Evolutionary conservation across 2,329 filamentous ascomycete species (phyloP).

Genomic region (Aspergillus vadensis): DNA sequence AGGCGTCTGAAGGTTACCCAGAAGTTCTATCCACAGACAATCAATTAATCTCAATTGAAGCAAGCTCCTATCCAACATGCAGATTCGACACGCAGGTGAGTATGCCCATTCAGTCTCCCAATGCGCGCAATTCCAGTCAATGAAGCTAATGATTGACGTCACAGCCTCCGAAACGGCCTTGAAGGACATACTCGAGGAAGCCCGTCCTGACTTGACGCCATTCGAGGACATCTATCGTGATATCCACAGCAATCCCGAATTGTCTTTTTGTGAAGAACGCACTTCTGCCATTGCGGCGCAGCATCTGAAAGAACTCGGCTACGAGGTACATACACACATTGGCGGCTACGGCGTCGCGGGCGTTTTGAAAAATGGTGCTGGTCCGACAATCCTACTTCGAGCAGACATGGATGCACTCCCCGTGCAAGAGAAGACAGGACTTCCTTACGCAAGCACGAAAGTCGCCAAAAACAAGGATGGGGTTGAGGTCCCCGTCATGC

Average conservation of each 20-base stretch:
- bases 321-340: slow-evolving; percentile 54
- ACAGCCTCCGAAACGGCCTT: slow-evolving; percentile 7
- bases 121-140: background rate
- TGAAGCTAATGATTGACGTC: background rate
- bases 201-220: slow-evolving; percentile 45
- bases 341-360: slow-evolving; percentile 62
- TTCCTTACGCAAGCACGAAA: slow-evolving; percentile 58
- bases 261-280: slow-evolving; percentile 57
- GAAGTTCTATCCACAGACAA: too few species aligned
- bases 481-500: slow-evolving; percentile 61
- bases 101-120: background rate
- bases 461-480: slow-evolving; percentile 50
- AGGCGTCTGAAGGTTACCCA: too few species aligned
- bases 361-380: slow-evolving; percentile 57
- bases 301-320: slow-evolving; percentile 43
- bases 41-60: too few species aligned
- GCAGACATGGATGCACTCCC: slow-evolving; percentile 66
- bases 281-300: slow-evolving; percentile 52
- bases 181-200: slow-evolving; percentile 30
- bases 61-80: background rate
- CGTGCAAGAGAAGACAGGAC: slow-evolving; percentile 56
- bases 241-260: slow-evolving; percentile 58
- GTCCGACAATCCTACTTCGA: slow-evolving; percentile 59
- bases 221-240: slow-evolving; percentile 60
- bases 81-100: background rate